Percentiles rank a stretch among this genome's conserved stretches.
Evolutionary conservation across 441 rosid species (phyloP).

Genomic region (Kokia cookei): DNA sequence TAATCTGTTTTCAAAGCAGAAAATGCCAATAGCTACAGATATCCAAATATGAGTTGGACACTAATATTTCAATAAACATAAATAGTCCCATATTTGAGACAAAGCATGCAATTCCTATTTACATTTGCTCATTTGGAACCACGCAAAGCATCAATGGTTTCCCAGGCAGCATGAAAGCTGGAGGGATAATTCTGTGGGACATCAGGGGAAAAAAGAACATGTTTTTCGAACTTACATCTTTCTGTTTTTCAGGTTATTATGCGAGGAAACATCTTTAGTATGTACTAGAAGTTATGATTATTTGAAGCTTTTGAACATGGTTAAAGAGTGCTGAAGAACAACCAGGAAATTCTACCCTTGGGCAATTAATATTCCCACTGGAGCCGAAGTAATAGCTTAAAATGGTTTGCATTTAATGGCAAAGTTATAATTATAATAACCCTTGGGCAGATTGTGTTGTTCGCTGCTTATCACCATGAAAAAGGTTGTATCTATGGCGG

Average conservation of each 20-base stretch:
- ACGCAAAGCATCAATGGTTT: constrained; percentile 79
- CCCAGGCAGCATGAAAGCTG: constrained; percentile 39
- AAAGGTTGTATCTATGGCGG: no score
- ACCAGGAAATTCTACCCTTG: constrained; percentile 39
- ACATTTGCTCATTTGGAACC: constrained; percentile 55
- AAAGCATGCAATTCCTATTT: constrained; percentile 76
- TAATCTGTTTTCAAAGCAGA: constrained; percentile 77
- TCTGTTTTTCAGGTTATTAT: not conserved
- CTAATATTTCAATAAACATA: not conserved
- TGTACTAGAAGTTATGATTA: not conserved
- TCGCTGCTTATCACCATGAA: no score
- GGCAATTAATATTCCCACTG: no score
- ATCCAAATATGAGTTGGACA: not conserved
- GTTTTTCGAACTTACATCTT: not conserved
- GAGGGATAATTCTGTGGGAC: constrained; percentile 38
- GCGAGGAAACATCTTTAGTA: not conserved
- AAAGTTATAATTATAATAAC: no score
- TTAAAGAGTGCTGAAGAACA: constrained; percentile 67
- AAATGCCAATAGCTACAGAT: constrained; percentile 40
- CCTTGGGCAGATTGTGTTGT: no score
- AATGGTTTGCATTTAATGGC: no score
- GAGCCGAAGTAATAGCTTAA: no score
- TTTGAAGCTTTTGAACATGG: constrained; percentile 58
- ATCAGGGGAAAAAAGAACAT: constrained; percentile 25
- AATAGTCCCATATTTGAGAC: constrained; percentile 35